Percentiles rank a stretch among this genome's conserved stretches.
phyloP scores from a whole-genome alignment of 2,329 filamentous ascomycete species.

The Gaeumannomyces tritici region DNA sequence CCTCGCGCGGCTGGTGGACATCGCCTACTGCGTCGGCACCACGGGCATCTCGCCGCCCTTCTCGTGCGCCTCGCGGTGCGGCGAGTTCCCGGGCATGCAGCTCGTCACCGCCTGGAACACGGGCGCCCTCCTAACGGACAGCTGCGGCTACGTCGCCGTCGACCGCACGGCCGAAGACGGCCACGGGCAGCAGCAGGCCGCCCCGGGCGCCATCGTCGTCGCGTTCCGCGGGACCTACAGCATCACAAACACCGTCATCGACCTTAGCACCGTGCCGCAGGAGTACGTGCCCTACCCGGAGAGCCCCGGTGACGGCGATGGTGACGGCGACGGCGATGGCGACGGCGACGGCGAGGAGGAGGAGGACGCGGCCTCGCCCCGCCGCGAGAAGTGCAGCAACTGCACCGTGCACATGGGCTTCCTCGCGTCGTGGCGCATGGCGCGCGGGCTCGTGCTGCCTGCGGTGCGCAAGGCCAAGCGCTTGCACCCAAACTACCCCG shows the following conservation, averaged over 20 bases:
- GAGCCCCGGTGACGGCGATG: constrained; percentile 28
- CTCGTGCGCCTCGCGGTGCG: constrained; percentile 72
- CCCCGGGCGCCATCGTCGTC: constrained; percentile 53
- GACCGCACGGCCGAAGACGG: constrained; percentile 44
- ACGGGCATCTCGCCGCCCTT: constrained; percentile 80
- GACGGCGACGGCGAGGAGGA: too few species aligned
- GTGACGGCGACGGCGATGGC: too few species aligned
- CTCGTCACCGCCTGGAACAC: constrained; percentile 86
- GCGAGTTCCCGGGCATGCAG: constrained; percentile 71
- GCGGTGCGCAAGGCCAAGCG: constrained; percentile 49
- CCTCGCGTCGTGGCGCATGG: constrained; percentile 71
- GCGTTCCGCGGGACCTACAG: constrained; percentile 95
- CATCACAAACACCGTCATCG: constrained; percentile 80
- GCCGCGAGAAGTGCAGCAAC: constrained; percentile 60
- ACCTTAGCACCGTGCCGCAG: constrained; percentile 82
- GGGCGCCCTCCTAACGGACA: constrained; percentile 75
- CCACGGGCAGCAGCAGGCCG: background rate
- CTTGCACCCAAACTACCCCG: constrained; percentile 59
- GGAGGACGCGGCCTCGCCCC: too few species aligned
- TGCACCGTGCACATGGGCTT: constrained; percentile 94
- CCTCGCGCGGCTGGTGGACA: constrained; percentile 83
- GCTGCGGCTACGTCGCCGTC: constrained; percentile 88
- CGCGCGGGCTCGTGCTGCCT: constrained; percentile 59
- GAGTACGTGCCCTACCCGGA: constrained; percentile 79
- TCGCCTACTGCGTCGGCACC: constrained; percentile 84